phyloP scores from a whole-genome alignment of 1,284 basidiomycete species.

The Wallemia mellicola region DNA sequence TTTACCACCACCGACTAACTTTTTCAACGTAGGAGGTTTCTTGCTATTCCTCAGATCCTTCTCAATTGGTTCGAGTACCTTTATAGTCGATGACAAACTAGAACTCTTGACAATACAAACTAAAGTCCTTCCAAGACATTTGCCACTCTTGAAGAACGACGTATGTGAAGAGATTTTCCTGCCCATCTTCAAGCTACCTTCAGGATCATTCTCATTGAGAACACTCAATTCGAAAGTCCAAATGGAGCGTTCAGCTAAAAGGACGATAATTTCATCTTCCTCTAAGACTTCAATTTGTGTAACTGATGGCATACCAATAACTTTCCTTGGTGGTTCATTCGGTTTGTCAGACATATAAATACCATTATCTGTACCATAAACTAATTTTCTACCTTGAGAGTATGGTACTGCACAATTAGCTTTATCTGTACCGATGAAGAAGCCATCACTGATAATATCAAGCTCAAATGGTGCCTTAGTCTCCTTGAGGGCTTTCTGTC shows the following conservation, averaged over 20 bases:
- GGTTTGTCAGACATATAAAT: constrained; percentile 74
- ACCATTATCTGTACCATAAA: constrained; percentile 89
- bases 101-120: constrained; percentile 94
- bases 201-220: constrained; percentile 64
- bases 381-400: constrained; percentile 55
- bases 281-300: constrained; percentile 88
- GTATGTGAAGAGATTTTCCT: constrained; percentile 90
- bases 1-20: constrained; percentile 72
- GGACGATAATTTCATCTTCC: constrained; percentile 80
- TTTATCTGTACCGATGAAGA: constrained; percentile 49
- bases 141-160: constrained; percentile 88
- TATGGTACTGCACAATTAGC: constrained; percentile 89
- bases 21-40: constrained; percentile 55
- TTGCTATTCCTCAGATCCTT: constrained; percentile 48
- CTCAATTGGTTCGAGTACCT: constrained; percentile 86
- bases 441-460: constrained; percentile 52
- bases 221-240: constrained; percentile 88
- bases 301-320: constrained; percentile 64
- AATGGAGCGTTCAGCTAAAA: constrained; percentile 83
- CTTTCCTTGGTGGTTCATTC: constrained; percentile 45
- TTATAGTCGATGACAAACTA: constrained; percentile 85
- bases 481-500: constrained; percentile 59
- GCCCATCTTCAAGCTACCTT: constrained; percentile 66
- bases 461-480: constrained; percentile 68
- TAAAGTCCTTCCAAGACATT: constrained; percentile 72